Percentiles rank a stretch among this genome's conserved stretches.
Conservation (phyloP, 306 rosid genomes). For the Spatholobus suberectus region DNA sequence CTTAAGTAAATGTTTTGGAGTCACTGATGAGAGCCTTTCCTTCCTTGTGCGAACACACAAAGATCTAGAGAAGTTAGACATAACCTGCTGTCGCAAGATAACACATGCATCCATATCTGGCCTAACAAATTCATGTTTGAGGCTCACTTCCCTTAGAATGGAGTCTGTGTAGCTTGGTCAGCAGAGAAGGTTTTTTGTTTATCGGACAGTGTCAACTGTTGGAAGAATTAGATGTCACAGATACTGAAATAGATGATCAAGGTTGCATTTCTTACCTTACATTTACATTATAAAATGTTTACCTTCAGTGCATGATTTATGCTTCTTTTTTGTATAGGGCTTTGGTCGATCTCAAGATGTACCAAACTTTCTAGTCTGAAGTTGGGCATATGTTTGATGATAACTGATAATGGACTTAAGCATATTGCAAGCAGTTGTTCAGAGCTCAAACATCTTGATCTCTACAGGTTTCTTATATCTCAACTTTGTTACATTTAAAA, state of each 20-base stretch:
- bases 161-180: conserved; percentile 67
- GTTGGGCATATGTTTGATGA: conserved; percentile 64
- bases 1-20: conserved; percentile 66
- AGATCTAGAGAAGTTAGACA: conserved; percentile 59
- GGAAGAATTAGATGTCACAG: conserved; percentile 75
- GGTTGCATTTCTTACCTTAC: conserved; percentile 47
- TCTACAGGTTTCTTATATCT: conserved; percentile 59
- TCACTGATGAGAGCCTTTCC: conserved; percentile 65
- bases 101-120: conserved; percentile 56
- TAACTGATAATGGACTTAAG: conserved; percentile 62
- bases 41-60: conserved; percentile 56
- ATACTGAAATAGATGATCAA: conserved; percentile 65
- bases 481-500: conserved; percentile 27
- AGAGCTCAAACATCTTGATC: conserved; percentile 59
- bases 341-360: conserved; percentile 62
- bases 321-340: conserved; percentile 56
- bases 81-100: conserved; percentile 67
- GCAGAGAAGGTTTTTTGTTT: conserved; percentile 61
- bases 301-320: conserved; percentile 21
- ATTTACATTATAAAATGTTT: conserved; percentile 9
- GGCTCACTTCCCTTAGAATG: conserved; percentile 70
- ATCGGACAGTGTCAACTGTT: conserved; percentile 66
- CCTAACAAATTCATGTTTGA: conserved; percentile 62
- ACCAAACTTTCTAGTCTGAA: conserved; percentile 59
- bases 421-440: conserved; percentile 59